Percentiles rank a stretch among this genome's conserved stretches.
phyloP scores from a whole-genome alignment of 2,329 filamentous ascomycete species.

The Penicillium sp. region DNA sequence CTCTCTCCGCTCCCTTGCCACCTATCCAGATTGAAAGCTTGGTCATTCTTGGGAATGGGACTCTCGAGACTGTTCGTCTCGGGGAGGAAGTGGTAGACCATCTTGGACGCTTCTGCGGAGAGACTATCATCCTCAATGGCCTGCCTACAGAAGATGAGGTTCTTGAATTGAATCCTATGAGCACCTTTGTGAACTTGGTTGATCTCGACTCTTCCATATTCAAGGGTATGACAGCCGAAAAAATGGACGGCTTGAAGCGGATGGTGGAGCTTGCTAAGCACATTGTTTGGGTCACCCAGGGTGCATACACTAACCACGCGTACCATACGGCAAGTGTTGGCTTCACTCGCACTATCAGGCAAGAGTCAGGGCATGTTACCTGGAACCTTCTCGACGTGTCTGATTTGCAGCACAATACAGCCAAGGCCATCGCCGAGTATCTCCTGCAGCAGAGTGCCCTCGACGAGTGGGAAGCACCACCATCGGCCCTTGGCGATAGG shows the following conservation, averaged over 20 bases:
- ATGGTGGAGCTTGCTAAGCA: neutral
- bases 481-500: too few relatives aligned
- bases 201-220: slow-evolving; percentile 8
- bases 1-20: neutral
- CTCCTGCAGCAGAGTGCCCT: neutral
- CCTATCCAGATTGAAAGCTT: too few relatives aligned
- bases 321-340: slow-evolving; percentile 10
- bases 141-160: too few relatives aligned
- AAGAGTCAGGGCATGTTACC: neutral
- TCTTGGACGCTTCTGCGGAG: neutral
- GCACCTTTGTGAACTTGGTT: too few relatives aligned
- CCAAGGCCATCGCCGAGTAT: neutral
- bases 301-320: slow-evolving; percentile 1
- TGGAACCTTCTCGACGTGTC: slow-evolving; percentile 2
- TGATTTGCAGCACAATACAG: neutral
- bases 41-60: neutral
- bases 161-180: too few relatives aligned
- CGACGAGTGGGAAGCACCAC: neutral
- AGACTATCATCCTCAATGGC: neutral
- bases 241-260: slow-evolving; percentile 1
- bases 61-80: too few relatives aligned
- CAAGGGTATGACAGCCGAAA: slow-evolving; percentile 1
- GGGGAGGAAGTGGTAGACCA: too few relatives aligned
- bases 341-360: slow-evolving; percentile 3
- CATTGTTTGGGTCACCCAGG: slow-evolving; percentile 13